A percentile compares a stretch with the other conserved stretches of the same genome.
Evolutionary conservation across 768 basidiomycete genomes (phyloP).

Genomic region (Lactifluus pinguis): DNA sequence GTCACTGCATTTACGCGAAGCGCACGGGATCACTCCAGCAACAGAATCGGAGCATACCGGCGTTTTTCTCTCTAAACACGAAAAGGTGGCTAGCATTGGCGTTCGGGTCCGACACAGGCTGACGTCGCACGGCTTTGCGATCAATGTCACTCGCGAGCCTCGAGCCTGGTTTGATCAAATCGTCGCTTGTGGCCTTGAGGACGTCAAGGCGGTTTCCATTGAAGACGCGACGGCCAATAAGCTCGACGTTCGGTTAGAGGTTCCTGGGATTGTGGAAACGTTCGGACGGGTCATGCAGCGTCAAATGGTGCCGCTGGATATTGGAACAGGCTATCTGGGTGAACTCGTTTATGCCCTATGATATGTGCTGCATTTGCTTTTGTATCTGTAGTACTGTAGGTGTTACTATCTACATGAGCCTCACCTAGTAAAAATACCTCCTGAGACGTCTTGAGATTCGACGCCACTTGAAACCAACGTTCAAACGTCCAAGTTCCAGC

Average conservation of each 20-base stretch:
- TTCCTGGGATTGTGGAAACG: slow-evolving; percentile 34
- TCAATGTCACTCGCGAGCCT: slow-evolving; percentile 83
- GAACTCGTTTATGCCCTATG: slow-evolving; percentile 20
- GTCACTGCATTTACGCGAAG: slow-evolving; percentile 48
- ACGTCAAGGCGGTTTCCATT: slow-evolving; percentile 71
- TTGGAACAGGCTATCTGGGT: slow-evolving; percentile 19
- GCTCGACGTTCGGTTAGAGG: slow-evolving; percentile 42
- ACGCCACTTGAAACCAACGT: too few relatives aligned
- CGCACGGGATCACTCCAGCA: slow-evolving; percentile 47
- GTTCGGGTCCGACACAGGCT: slow-evolving; percentile 93
- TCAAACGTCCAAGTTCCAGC: too few relatives aligned
- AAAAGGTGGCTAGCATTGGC: slow-evolving; percentile 92
- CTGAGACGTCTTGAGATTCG: too few relatives aligned
- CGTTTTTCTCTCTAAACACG: slow-evolving; percentile 69
- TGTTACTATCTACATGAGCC: too few relatives aligned
- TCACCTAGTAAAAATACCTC: too few relatives aligned
- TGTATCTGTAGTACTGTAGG: too few relatives aligned
- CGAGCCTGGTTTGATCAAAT: slow-evolving; percentile 78
- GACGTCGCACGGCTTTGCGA: slow-evolving; percentile 89
- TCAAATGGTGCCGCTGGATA: slow-evolving; percentile 25
- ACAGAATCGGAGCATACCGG: slow-evolving; percentile 77
- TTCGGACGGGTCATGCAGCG: slow-evolving; percentile 26
- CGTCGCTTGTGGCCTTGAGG: slow-evolving; percentile 83
- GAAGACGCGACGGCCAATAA: slow-evolving; percentile 34
- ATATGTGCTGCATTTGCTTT: too few relatives aligned